These are phyloP conservation scores for Kwoniella newhampshirensis DNA, from an alignment of 768 basidiomycete species.

Conservation along the genomic window DNA sequence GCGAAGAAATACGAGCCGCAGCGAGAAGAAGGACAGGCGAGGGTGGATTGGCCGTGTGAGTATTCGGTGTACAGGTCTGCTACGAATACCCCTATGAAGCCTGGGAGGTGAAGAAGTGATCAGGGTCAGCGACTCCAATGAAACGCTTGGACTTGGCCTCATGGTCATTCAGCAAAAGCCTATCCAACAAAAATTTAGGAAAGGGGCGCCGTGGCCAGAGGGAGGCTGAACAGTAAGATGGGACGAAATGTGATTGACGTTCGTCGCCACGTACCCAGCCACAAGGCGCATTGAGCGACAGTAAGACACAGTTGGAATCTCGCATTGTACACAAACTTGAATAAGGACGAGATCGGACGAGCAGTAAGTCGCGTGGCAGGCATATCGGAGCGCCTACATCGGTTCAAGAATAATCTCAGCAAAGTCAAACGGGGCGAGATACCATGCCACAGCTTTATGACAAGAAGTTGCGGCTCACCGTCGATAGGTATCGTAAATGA, in stretches of 20 bases:
- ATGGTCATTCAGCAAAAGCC: no score
- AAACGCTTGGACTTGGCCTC: no score
- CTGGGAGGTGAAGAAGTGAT: background rate
- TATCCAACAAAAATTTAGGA: no score
- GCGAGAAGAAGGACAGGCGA: background rate
- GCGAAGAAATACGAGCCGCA: conserved; percentile 2
- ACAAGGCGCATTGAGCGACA: background rate
- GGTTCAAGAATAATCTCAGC: no score
- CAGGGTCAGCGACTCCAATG: background rate
- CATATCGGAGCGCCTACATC: background rate
- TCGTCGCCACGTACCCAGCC: conserved; percentile 1
- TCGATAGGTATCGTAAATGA: background rate
- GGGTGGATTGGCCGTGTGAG: background rate
- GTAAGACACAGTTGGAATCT: background rate
- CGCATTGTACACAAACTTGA: background rate
- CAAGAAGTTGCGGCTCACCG: conserved; percentile 1
- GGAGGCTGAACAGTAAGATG: no score
- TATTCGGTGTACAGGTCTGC: conserved; percentile 1
- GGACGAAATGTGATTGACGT: no score
- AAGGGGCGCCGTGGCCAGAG: no score
- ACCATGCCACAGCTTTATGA: no score
- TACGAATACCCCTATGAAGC: background rate
- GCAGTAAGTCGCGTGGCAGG: background rate
- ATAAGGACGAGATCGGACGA: background rate
- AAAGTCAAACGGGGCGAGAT: no score